These are phyloP conservation scores for Galeopsis tetrahit DNA, from an alignment of 257 asterid genomes.

Conservation along the genomic window DNA sequence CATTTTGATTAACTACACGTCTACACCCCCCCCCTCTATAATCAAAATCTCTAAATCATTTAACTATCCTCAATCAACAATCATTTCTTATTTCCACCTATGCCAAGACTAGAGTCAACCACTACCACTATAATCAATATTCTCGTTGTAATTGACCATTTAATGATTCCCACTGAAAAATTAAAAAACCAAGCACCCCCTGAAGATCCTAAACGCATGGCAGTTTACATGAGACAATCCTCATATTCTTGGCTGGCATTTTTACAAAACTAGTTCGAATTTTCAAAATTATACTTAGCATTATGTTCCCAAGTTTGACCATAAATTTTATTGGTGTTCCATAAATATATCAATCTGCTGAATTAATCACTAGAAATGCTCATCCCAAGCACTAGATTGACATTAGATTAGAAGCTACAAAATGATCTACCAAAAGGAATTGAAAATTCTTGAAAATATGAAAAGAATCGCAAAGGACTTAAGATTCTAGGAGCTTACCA, in stretches of 20 bases:
- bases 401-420: constrained; percentile 14
- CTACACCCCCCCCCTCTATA: constrained; percentile 7
- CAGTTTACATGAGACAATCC: not conserved
- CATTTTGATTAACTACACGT: not conserved
- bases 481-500: constrained; percentile 51
- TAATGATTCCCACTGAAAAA: not conserved
- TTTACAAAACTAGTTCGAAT: not conserved
- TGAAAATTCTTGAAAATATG: constrained; percentile 18
- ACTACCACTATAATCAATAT: not conserved
- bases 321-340: not conserved
- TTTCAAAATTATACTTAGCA: not conserved
- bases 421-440: not conserved
- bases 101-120: not conserved
- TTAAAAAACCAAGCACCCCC: too few relatives aligned
- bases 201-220: not conserved
- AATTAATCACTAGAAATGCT: not conserved
- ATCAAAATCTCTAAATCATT: not conserved
- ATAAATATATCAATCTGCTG: not conserved
- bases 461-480: constrained; percentile 19
- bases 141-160: not conserved
- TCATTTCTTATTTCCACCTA: not conserved
- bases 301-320: constrained; percentile 1
- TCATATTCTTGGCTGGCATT: not conserved
- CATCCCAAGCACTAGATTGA: not conserved
- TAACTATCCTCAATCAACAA: not conserved